Percentiles rank a stretch among this genome's conserved stretches.
Conservation (phyloP, 139 green algal genomes). For the Dunaliella primolecta region DNA sequence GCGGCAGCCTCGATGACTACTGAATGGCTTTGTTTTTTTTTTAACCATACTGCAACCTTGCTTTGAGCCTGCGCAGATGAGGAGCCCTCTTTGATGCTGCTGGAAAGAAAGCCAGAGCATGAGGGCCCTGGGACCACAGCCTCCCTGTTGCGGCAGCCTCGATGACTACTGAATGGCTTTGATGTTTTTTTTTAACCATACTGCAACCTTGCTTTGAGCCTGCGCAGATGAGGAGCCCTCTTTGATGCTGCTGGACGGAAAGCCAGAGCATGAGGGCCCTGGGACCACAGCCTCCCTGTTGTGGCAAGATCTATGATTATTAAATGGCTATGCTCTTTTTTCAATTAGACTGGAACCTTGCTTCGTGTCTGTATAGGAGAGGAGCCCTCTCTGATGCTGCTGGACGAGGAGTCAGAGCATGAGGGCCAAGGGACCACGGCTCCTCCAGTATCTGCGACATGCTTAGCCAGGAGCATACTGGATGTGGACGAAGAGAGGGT, state of each 20-base stretch:
- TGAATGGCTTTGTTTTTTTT: no score
- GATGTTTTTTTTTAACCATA: no score
- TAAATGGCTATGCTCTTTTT: not conserved
- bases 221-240: not conserved
- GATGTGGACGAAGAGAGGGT: conserved; percentile 27
- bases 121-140: no score
- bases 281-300: no score
- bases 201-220: no score
- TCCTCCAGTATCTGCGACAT: not conserved
- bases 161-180: not conserved
- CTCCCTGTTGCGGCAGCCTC: not conserved
- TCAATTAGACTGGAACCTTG: not conserved
- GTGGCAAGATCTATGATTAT: no score
- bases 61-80: not conserved
- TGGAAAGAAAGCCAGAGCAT: no score
- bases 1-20: no score
- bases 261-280: no score
- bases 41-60: not conserved
- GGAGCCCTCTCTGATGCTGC: not conserved
- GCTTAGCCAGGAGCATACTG: conserved; percentile 12
- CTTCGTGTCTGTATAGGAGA: not conserved
- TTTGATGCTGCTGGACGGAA: not conserved
- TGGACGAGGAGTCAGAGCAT: not conserved
- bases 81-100: not conserved
- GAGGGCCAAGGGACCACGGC: not conserved